phyloP scores from a whole-genome alignment of 495 filamentous ascomycete genomes.

The Tuber borchii region DNA sequence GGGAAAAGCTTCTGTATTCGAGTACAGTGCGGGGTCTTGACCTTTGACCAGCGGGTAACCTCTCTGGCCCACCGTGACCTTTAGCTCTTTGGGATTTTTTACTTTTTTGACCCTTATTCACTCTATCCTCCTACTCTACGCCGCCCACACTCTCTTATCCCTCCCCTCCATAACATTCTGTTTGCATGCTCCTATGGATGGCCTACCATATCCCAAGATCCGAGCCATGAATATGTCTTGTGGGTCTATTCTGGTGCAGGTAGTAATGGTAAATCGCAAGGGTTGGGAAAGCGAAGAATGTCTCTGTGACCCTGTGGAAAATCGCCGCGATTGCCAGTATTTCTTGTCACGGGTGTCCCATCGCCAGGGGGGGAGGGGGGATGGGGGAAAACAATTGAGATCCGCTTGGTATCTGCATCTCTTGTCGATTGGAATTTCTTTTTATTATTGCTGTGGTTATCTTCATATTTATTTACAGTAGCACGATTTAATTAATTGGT shows the following conservation, averaged over 20 bases:
- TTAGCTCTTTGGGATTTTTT: neutral
- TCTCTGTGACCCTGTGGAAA: neutral
- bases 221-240: constrained; percentile 17
- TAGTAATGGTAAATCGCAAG: neutral
- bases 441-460: neutral
- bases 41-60: neutral
- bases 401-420: neutral
- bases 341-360: neutral
- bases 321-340: neutral
- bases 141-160: neutral
- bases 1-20: neutral
- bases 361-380: neutral
- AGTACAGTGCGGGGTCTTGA: neutral
- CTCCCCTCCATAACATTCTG: constrained; percentile 6
- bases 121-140: neutral
- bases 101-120: neutral
- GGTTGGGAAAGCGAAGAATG: neutral
- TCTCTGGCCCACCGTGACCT: neutral
- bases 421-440: neutral
- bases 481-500: neutral
- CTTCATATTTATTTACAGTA: neutral
- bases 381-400: neutral
- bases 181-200: constrained; percentile 13
- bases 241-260: constrained; percentile 6
- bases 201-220: constrained; percentile 4